Evolutionary conservation across 1,284 basidiomycete species (phyloP).

Genomic region (Inonotus hispidus): DNA sequence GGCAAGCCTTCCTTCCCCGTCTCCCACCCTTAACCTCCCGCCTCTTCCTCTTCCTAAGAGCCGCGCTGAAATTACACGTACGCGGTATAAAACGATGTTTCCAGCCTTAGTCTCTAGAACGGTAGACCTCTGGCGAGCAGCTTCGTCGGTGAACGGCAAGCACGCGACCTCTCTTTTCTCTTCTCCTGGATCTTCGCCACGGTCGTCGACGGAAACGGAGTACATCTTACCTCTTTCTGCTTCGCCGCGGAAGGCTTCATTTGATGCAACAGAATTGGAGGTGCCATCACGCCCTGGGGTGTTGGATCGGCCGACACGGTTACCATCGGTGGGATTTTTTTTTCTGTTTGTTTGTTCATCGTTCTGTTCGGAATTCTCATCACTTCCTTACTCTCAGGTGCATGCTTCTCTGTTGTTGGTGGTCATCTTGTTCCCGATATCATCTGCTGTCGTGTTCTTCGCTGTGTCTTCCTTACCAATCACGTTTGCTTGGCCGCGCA

Average conservation of each 20-base stretch:
- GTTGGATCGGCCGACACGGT: slow-evolving; percentile 33
- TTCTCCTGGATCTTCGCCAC: slow-evolving; percentile 43
- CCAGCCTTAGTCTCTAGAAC: slow-evolving; percentile 44
- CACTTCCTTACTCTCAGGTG: slow-evolving; percentile 35
- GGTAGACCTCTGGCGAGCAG: slow-evolving; percentile 43
- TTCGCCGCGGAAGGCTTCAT: slow-evolving; percentile 46
- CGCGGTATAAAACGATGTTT: slow-evolving; percentile 38
- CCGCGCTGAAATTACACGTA: slow-evolving; percentile 14
- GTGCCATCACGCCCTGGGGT: slow-evolving; percentile 25
- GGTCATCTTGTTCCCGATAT: slow-evolving; percentile 61
- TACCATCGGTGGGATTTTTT: slow-evolving; percentile 39
- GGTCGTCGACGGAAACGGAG: slow-evolving; percentile 43
- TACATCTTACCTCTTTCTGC: slow-evolving; percentile 68
- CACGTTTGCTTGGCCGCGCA: slow-evolving; percentile 68
- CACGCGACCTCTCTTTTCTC: slow-evolving; percentile 26
- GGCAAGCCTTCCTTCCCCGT: slow-evolving; percentile 38
- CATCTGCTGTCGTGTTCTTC: slow-evolving; percentile 45
- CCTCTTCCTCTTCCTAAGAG: slow-evolving; percentile 16
- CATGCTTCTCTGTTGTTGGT: slow-evolving; percentile 62
- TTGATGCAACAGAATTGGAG: slow-evolving; percentile 44
- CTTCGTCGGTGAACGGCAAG: slow-evolving; percentile 30
- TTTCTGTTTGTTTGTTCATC: slow-evolving; percentile 20
- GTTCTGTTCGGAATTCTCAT: slow-evolving; percentile 11
- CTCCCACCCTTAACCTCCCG: slow-evolving; percentile 21
- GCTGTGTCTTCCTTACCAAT: slow-evolving; percentile 60